Base-by-base conservation (phyloP, 169 alveolate genomes). In the Amoebophrya sp. region DNA sequence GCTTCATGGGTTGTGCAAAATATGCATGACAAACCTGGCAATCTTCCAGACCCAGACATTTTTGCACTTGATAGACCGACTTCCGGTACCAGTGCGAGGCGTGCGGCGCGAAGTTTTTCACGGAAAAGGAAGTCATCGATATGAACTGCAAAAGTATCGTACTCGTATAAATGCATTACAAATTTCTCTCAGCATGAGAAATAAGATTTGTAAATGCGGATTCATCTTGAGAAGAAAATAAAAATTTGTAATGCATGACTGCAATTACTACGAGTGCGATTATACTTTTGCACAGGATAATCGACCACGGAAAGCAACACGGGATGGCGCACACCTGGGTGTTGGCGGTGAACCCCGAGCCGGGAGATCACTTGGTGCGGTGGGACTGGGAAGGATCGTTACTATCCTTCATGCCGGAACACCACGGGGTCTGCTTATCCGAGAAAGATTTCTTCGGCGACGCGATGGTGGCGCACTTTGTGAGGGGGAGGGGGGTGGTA, bases 401-500 rank as follows among this genome's bases (percentile, higher is more conserved):
- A 12, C 18, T 47, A 18, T 47, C 18, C 7, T 7, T 7, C 7
- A 18, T 66, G 83, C 83, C 83, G 35, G 83, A 66, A 25, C 83
- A 66, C 35, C 83, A 66, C 83, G 83, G 83, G 10, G 83, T 66
- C 35, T 66, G 83, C 83, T 0, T 66, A 2, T 18, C 39, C 35
- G 83, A 66, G 83, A 18, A 25, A 18, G 83, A 66, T 25, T 66
- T 66, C 83, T n/a, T 66, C 83, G 83, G 83, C 83, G 83, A 66
- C 35, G 35, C 83, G 10, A 66, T 66, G 83, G 32, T 66, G 1
- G 83, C 83, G 83, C 83, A 66, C 32, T 66, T 66, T 25, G 83
- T 25, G 83, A 2, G 32, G 32, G 32, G 32, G 10, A 7, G 83
- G 10, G 83, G 83, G 32, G 83, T 66, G 35, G 83, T 66, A 25